Conservation (phyloP, 2,329 filamentous ascomycete genomes). For the Pestalotiopsis sp. region DNA sequence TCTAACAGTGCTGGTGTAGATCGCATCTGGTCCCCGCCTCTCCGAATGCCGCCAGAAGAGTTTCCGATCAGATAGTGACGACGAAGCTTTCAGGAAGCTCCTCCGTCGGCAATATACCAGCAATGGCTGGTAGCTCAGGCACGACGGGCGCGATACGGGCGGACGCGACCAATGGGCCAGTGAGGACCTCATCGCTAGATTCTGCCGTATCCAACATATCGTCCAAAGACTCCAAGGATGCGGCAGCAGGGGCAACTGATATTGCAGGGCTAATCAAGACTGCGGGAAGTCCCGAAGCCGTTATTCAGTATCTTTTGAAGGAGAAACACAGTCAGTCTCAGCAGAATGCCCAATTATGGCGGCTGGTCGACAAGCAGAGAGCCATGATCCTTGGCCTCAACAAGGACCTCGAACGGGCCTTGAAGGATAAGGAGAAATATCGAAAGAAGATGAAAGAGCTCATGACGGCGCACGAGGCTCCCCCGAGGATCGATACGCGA, state of each 20-base stretch:
- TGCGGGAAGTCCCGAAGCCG: constrained; percentile 85
- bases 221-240: constrained; percentile 59
- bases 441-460: constrained; percentile 86
- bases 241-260: constrained; percentile 67
- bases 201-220: constrained; percentile 85
- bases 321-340: constrained; percentile 88
- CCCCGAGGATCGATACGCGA: constrained; percentile 20
- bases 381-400: constrained; percentile 93
- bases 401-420: constrained; percentile 85
- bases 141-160: constrained; percentile 40
- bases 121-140: constrained; percentile 51
- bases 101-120: constrained; percentile 38
- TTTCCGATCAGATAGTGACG: constrained; percentile 44
- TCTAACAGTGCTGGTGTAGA: constrained; percentile 22
- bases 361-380: constrained; percentile 92
- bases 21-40: constrained; percentile 27
- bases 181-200: constrained; percentile 87
- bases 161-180: constrained; percentile 35
- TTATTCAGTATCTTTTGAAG: constrained; percentile 84
- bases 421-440: constrained; percentile 95
- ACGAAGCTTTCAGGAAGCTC: constrained; percentile 45
- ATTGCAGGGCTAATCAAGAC: constrained; percentile 78
- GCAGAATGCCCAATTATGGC: constrained; percentile 93
- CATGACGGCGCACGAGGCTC: constrained; percentile 39
- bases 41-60: constrained; percentile 54